Conservation (phyloP, 805 yeast genomes). For the Diddensiella santjacobensis region DNA sequence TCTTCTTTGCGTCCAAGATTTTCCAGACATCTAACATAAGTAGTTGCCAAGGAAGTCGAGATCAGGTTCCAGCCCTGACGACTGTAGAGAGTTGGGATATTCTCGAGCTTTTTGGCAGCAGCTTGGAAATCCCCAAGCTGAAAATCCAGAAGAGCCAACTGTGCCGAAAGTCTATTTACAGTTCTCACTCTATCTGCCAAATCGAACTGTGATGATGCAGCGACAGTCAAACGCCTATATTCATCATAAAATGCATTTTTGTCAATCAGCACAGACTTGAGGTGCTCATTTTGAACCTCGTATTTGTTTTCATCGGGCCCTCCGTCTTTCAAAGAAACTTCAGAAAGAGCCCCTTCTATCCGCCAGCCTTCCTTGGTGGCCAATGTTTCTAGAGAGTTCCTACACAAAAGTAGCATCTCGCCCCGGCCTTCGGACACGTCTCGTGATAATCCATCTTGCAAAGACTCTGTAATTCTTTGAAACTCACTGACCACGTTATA, state of each 20-base stretch:
- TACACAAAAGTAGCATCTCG: slow-evolving; percentile 38
- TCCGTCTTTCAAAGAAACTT: slow-evolving; percentile 21
- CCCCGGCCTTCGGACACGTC: slow-evolving; percentile 40
- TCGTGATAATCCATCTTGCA: slow-evolving; percentile 30
- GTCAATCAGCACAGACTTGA: slow-evolving; percentile 29
- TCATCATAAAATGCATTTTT: slow-evolving; percentile 37
- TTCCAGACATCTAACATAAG: slow-evolving; percentile 63
- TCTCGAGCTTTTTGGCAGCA: slow-evolving; percentile 60
- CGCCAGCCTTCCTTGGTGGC: slow-evolving; percentile 29
- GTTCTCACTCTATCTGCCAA: slow-evolving; percentile 55
- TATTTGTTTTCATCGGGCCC: slow-evolving; percentile 13
- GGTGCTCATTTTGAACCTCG: slow-evolving; percentile 22
- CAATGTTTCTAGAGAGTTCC: slow-evolving; percentile 37
- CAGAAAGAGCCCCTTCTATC: slow-evolving; percentile 31
- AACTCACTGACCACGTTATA: slow-evolving; percentile 41
- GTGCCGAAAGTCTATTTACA: slow-evolving; percentile 70
- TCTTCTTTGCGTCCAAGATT: slow-evolving; percentile 25
- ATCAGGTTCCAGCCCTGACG: slow-evolving; percentile 71
- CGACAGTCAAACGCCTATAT: slow-evolving; percentile 53
- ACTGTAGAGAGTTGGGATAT: slow-evolving; percentile 65
- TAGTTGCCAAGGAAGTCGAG: slow-evolving; percentile 60
- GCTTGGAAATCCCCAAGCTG: slow-evolving; percentile 52
- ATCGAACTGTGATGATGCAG: slow-evolving; percentile 51
- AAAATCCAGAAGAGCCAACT: slow-evolving; percentile 68
- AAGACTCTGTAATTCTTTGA: slow-evolving; percentile 30